Evolutionary conservation across 495 filamentous ascomycete species (phyloP).

Genomic region (Lasiosphaeria hispida): DNA sequence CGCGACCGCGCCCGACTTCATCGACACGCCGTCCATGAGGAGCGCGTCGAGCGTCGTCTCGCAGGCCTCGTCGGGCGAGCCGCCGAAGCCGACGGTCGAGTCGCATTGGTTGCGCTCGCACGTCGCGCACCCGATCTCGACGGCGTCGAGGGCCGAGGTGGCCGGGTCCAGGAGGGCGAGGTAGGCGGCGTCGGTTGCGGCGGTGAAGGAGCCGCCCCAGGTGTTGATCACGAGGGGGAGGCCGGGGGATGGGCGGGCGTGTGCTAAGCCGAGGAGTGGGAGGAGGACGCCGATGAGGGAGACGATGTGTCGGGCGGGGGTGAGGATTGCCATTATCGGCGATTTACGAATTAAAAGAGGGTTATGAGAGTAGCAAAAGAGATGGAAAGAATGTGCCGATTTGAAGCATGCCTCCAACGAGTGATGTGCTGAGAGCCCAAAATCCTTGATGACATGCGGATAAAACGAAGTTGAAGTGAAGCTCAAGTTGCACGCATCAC

Average conservation of each 20-base stretch:
- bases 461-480: too few species aligned
- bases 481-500: too few species aligned
- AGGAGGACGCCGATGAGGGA: conserved; percentile 7
- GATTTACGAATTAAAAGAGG: too few species aligned
- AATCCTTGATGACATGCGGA: too few species aligned
- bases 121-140: conserved; percentile 42
- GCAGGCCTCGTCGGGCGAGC: conserved; percentile 47
- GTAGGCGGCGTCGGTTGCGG: conserved; percentile 50
- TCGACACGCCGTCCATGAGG: conserved; percentile 44
- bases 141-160: conserved; percentile 41
- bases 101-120: conserved; percentile 48
- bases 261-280: not conserved
- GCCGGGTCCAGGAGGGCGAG: conserved; percentile 30
- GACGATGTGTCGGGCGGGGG: not conserved
- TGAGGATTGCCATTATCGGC: not conserved
- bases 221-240: conserved; percentile 47
- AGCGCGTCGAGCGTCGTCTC: conserved; percentile 51
- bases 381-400: too few species aligned
- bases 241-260: conserved; percentile 18
- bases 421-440: too few species aligned
- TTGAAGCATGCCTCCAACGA: too few species aligned
- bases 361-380: too few species aligned
- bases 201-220: conserved; percentile 46
- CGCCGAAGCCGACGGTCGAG: conserved; percentile 46
- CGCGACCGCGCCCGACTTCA: conserved; percentile 47